A percentile compares a stretch with the other conserved stretches of the same genome.
phyloP scores from a whole-genome alignment of 371 early-diverging fungal species.

The Mucor indicus region DNA sequence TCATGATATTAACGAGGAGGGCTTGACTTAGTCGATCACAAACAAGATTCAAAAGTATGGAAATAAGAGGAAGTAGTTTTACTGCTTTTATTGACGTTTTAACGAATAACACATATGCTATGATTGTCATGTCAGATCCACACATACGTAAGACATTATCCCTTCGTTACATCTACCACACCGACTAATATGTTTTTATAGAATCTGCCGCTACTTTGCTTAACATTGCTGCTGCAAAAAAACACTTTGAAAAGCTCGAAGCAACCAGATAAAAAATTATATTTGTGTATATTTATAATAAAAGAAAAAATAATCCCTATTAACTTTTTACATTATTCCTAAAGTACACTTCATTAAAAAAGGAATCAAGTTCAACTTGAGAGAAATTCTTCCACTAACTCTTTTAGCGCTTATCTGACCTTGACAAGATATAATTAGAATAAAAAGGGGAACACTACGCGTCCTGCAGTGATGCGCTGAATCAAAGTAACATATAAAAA shows the following conservation, averaged over 20 bases:
- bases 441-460: too few species aligned
- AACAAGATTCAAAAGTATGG: slow-evolving; percentile 87
- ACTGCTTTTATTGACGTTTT: slow-evolving; percentile 89
- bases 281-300: not conserved
- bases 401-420: slow-evolving; percentile 3
- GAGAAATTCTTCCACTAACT: too few species aligned
- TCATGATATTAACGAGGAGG: not conserved
- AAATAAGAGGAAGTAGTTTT: slow-evolving; percentile 78
- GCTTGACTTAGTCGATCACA: slow-evolving; percentile 52
- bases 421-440: not conserved
- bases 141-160: slow-evolving; percentile 87
- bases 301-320: not conserved
- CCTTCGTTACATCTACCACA: too few species aligned
- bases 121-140: slow-evolving; percentile 90
- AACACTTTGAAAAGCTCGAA: slow-evolving; percentile 88
- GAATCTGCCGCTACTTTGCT: slow-evolving; percentile 82
- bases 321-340: not conserved
- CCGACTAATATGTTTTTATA: slow-evolving; percentile 15
- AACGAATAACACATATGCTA: slow-evolving; percentile 91
- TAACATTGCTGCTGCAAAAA: slow-evolving; percentile 83
- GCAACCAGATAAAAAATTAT: slow-evolving; percentile 13
- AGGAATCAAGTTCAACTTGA: slow-evolving; percentile 63
- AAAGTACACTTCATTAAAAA: slow-evolving; percentile 52
- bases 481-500: too few species aligned
- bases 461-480: too few species aligned